Evolutionary conservation across 305 asterid genomes (phyloP).

Genomic region (Fraxinus paxiana): DNA sequence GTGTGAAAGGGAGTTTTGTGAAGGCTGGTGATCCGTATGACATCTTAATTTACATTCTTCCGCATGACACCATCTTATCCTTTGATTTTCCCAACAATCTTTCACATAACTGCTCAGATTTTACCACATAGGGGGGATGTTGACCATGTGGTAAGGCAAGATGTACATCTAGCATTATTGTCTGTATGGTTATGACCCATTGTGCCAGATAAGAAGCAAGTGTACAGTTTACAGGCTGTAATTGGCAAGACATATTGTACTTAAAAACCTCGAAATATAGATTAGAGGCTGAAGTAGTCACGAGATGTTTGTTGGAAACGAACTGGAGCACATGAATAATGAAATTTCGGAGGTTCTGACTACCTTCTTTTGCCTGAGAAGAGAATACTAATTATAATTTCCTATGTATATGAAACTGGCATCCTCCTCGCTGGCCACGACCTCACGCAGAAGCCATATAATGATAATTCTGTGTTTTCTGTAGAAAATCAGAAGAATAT

Average conservation of each 20-base stretch:
- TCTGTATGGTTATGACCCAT: constrained; percentile 37
- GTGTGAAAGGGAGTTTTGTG: constrained; percentile 70
- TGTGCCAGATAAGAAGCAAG: constrained; percentile 30
- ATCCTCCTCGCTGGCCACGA: constrained; percentile 11
- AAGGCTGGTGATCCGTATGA: constrained; percentile 61
- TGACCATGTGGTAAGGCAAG: too few relatives aligned
- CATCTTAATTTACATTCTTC: too few relatives aligned
- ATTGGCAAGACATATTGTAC: constrained; percentile 2
- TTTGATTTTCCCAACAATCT: too few relatives aligned
- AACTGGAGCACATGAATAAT: background rate
- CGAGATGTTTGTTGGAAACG: constrained; percentile 15
- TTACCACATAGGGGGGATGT: too few relatives aligned
- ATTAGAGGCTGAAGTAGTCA: background rate
- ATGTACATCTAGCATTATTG: too few relatives aligned
- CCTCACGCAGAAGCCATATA: constrained; percentile 6
- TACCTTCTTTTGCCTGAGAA: constrained; percentile 17
- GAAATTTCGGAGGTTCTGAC: constrained; percentile 6
- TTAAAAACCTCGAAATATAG: constrained; percentile 18
- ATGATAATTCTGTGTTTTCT: background rate
- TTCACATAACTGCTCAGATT: too few relatives aligned
- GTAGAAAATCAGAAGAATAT: background rate
- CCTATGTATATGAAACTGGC: constrained; percentile 24
- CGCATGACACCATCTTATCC: too few relatives aligned
- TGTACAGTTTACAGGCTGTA: constrained; percentile 1
- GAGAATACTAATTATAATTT: constrained; percentile 10